Percentiles rank a stretch among this genome's conserved stretches.
Conservation (phyloP, 2,329 filamentous ascomycete genomes). For the Pseudogymnoascus sp. region DNA sequence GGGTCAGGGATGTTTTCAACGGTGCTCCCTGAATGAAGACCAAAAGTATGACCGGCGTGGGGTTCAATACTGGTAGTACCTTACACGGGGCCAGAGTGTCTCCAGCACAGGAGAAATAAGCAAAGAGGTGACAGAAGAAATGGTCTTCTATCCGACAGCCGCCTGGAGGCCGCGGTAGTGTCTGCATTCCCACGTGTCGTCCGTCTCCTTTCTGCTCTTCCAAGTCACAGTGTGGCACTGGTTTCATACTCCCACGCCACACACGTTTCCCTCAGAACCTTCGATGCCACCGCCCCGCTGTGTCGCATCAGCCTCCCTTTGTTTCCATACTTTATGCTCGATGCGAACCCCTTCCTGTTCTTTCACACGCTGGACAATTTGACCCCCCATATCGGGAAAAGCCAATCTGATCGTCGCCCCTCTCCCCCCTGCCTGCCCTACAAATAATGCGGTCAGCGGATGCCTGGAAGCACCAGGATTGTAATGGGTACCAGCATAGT, state of each 20-base stretch:
- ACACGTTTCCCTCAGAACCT: background rate
- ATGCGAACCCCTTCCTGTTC: conserved; percentile 1
- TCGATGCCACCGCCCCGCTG: conserved; percentile 2
- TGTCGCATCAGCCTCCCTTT: conserved; percentile 6
- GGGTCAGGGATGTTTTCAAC: background rate
- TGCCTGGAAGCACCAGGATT: background rate
- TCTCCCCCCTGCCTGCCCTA: conserved; percentile 3
- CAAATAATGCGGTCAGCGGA: conserved; percentile 2
- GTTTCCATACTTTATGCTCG: background rate
- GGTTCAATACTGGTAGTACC: background rate
- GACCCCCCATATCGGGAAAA: conserved; percentile 8
- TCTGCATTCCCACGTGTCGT: background rate
- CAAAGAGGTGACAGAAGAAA: background rate
- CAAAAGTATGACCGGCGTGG: background rate
- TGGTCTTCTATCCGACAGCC: background rate
- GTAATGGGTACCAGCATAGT: conserved; percentile 5
- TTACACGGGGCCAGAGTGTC: background rate
- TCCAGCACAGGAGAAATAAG: background rate
- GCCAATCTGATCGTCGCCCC: conserved; percentile 8
- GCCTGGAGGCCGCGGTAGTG: conserved; percentile 6
- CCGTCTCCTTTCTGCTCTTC: background rate
- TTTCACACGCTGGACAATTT: background rate
- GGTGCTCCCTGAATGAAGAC: background rate
- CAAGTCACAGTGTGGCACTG: background rate
- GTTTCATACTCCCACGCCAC: conserved; percentile 6